These are phyloP conservation scores for Salix purpurea DNA, from an alignment of 345 rosid genomes.

Conservation along the genomic window DNA sequence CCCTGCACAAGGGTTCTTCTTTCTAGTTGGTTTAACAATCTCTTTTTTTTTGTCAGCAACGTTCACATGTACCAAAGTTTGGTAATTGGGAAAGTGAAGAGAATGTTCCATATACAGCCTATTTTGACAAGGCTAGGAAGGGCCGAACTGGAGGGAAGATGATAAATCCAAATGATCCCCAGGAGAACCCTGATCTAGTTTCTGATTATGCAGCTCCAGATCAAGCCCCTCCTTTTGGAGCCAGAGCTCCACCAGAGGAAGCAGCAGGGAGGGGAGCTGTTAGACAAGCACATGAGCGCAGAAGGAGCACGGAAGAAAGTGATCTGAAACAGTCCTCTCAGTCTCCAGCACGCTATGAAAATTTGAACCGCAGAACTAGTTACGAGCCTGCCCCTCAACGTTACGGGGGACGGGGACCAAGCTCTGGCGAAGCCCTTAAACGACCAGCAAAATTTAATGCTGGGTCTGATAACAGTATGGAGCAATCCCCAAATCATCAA, in stretches of 20 bases:
- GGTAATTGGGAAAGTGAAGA: slow-evolving; percentile 87
- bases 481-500: slow-evolving; percentile 58
- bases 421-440: slow-evolving; percentile 39
- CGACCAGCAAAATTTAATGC: slow-evolving; percentile 40
- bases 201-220: slow-evolving; percentile 28
- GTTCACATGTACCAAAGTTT: slow-evolving; percentile 70
- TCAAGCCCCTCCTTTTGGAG: slow-evolving; percentile 42
- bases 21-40: slow-evolving; percentile 14
- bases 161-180: slow-evolving; percentile 70
- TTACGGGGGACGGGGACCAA: slow-evolving; percentile 44
- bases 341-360: slow-evolving; percentile 45
- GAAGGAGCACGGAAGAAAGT: slow-evolving; percentile 41
- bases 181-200: slow-evolving; percentile 47
- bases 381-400: slow-evolving; percentile 39
- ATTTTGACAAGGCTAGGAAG: slow-evolving; percentile 77
- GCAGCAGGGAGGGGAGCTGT: slow-evolving; percentile 29
- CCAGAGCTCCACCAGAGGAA: slow-evolving; percentile 41
- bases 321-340: slow-evolving; percentile 36
- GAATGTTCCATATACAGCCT: slow-evolving; percentile 81
- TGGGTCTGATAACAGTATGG: slow-evolving; percentile 59
- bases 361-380: slow-evolving; percentile 28
- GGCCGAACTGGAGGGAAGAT: slow-evolving; percentile 53
- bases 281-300: slow-evolving; percentile 36
- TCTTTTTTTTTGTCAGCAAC: slow-evolving; percentile 43
- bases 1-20: neutral